phyloP scores from a whole-genome alignment of 305 asterid genomes.

The Ilex paraguariensis region DNA sequence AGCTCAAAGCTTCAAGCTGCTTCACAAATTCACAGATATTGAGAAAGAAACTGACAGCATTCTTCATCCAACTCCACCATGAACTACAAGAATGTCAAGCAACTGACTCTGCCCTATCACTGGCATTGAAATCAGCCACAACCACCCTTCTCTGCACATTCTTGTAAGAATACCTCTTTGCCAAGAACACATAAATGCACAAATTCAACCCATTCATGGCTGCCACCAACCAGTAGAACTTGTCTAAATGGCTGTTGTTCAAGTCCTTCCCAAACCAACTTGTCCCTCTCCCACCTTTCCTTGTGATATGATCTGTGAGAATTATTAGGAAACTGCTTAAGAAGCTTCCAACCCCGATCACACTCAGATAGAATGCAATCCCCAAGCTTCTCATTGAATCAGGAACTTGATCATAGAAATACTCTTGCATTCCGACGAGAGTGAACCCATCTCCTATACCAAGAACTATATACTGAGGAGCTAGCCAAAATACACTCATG shows the following conservation, averaged over 20 bases:
- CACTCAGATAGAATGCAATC: neutral
- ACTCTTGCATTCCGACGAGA: constrained; percentile 1
- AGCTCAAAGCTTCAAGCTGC: too few relatives aligned
- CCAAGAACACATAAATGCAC: neutral
- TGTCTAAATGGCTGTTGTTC: constrained; percentile 1
- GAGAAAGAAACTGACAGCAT: too few relatives aligned
- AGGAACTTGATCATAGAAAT: constrained; percentile 2
- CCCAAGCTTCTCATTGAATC: constrained; percentile 3
- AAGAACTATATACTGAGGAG: neutral
- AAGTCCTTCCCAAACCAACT: constrained; percentile 17
- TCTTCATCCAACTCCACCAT: too few relatives aligned
- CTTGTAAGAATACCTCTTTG: constrained; percentile 13
- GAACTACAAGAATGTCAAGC: neutral
- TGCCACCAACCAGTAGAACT: constrained; percentile 9
- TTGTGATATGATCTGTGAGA: neutral
- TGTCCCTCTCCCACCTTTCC: constrained; percentile 1
- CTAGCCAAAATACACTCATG: constrained; percentile 1
- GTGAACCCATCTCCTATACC: constrained; percentile 1
- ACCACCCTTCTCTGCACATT: constrained; percentile 2
- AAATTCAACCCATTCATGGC: constrained; percentile 4
- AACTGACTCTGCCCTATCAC: neutral
- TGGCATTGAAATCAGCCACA: constrained; percentile 7
- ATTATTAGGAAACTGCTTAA: neutral
- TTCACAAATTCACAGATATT: too few relatives aligned
- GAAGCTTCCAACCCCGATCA: neutral